phyloP scores from a whole-genome alignment of 2,329 filamentous ascomycete species.

The Fusarium sp. region DNA sequence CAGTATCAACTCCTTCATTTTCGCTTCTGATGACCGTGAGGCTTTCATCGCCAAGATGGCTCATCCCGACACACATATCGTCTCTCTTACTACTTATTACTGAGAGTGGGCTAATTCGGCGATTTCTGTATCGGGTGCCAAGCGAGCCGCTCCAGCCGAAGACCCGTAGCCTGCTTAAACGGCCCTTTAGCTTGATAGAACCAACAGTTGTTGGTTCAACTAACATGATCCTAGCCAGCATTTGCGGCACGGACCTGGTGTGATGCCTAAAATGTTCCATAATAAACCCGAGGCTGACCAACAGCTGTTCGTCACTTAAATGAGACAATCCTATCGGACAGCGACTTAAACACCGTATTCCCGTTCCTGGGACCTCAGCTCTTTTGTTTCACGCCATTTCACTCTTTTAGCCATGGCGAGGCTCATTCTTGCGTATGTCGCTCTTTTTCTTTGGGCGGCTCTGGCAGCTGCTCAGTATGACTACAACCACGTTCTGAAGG shows the following conservation, averaged over 20 bases:
- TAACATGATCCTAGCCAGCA: slow-evolving; percentile 1
- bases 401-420: slow-evolving; percentile 8
- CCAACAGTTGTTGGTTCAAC: slow-evolving; percentile 3
- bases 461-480: slow-evolving; percentile 9
- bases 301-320: slow-evolving; percentile 1
- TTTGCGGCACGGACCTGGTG: slow-evolving; percentile 12
- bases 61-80: slow-evolving; percentile 63
- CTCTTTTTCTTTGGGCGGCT: slow-evolving; percentile 15
- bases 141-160: slow-evolving; percentile 5
- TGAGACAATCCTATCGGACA: background rate
- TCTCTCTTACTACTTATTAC: slow-evolving; percentile 63
- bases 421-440: background rate
- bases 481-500: background rate
- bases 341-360: slow-evolving; percentile 21
- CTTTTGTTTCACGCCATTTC: background rate
- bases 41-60: slow-evolving; percentile 66
- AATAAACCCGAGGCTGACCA: background rate
- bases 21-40: slow-evolving; percentile 61
- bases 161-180: background rate
- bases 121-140: slow-evolving; percentile 8
- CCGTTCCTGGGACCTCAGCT: background rate
- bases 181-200: background rate
- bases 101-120: slow-evolving; percentile 55
- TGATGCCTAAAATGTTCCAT: slow-evolving; percentile 22
- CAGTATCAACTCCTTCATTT: slow-evolving; percentile 64